These are phyloP conservation scores for Bigelowiella natans DNA, from an alignment of 78 protist genomes.

Conservation along the genomic window DNA sequence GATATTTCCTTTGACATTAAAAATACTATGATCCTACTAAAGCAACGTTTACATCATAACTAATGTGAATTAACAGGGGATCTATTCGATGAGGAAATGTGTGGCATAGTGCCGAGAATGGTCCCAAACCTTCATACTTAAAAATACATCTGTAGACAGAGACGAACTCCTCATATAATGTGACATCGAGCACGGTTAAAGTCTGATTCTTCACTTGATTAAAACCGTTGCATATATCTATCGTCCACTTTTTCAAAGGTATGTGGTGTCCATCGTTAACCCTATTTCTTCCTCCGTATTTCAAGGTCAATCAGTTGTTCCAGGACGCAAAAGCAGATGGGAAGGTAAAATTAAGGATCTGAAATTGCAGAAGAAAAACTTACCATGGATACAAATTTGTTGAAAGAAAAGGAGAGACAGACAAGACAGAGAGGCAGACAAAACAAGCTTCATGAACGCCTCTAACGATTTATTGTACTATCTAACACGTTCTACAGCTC, in stretches of 20 bases:
- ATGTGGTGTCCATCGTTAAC: no score
- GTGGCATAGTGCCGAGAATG: not conserved
- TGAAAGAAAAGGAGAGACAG: no score
- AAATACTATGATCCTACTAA: not conserved
- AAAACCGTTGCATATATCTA: not conserved
- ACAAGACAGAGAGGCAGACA: no score
- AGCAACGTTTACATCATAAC: not conserved
- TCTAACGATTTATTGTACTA: not conserved
- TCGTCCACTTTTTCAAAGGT: not conserved
- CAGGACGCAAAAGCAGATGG: not conserved
- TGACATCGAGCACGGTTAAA: no score
- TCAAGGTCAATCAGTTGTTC: not conserved
- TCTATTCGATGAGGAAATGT: not conserved
- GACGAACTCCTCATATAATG: no score
- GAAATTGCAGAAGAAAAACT: not conserved
- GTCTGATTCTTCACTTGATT: not conserved
- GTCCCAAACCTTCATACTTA: not conserved
- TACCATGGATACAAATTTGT: no score
- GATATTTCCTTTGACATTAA: not conserved
- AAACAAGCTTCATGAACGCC: no score
- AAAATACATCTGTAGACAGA: no score
- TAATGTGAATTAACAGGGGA: not conserved
- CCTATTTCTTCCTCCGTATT: no score
- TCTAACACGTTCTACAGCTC: not conserved
- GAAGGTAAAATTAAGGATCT: not conserved